Conservation (phyloP, 2,329 filamentous ascomycete species). For the Sporothrix schenckii region DNA sequence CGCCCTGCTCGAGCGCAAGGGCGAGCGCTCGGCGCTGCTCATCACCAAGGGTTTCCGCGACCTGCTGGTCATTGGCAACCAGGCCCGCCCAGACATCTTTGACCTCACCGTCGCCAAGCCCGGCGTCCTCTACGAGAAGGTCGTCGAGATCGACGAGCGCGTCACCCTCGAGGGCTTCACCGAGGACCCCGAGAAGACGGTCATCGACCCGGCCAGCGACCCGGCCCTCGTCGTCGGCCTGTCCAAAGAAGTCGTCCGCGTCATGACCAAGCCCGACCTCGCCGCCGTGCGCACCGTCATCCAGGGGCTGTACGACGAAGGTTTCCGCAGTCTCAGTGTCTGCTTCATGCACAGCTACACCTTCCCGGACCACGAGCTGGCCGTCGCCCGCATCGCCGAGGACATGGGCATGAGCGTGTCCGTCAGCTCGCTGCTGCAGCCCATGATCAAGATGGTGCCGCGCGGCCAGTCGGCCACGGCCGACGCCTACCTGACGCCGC, state of each 20-base stretch:
- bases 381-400: constrained; percentile 32
- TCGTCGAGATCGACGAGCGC: constrained; percentile 85
- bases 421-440: constrained; percentile 31
- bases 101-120: constrained; percentile 81
- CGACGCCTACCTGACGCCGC: constrained; percentile 74
- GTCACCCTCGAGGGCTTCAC: constrained; percentile 81
- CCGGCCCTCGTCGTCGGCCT: constrained; percentile 47
- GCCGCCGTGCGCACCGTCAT: constrained; percentile 59
- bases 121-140: constrained; percentile 79
- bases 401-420: constrained; percentile 31
- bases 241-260: constrained; percentile 53
- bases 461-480: constrained; percentile 70
- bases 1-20: constrained; percentile 85
- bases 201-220: constrained; percentile 38
- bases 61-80: constrained; percentile 85
- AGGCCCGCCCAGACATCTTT: constrained; percentile 92
- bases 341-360: constrained; percentile 35
- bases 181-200: constrained; percentile 28
- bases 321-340: constrained; percentile 53
- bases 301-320: constrained; percentile 62
- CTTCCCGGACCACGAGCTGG: constrained; percentile 36
- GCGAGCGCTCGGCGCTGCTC: constrained; percentile 82
- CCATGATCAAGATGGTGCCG: constrained; percentile 68
- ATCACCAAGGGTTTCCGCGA: constrained; percentile 88
- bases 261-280: constrained; percentile 60